These are phyloP conservation scores for Coleophoma eucalyptorum DNA, from an alignment of 2,329 filamentous ascomycete species.

Conservation along the genomic window DNA sequence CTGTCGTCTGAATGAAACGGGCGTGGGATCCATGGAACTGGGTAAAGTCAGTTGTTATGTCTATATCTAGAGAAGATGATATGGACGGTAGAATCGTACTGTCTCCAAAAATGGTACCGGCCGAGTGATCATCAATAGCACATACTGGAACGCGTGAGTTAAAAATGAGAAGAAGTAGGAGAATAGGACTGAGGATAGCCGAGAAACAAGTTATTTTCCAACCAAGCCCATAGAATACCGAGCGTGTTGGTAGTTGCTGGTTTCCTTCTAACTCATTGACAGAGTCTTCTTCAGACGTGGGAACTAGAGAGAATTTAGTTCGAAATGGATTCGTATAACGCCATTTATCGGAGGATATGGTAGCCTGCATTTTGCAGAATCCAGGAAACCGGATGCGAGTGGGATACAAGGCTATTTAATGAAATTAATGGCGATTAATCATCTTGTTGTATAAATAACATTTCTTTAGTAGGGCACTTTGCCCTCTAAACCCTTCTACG, in stretches of 20 bases:
- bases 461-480: neutral
- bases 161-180: neutral
- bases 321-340: neutral
- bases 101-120: neutral
- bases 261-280: neutral
- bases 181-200: neutral
- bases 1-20: neutral
- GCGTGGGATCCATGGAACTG: neutral
- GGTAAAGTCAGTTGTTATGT: neutral
- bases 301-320: neutral
- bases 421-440: neutral
- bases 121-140: neutral
- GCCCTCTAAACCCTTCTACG: neutral
- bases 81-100: neutral
- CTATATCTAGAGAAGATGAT: neutral
- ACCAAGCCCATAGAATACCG: neutral
- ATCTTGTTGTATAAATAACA: too few relatives aligned
- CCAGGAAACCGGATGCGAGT: neutral
- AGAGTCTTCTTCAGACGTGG: neutral
- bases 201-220: neutral
- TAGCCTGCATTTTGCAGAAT: neutral
- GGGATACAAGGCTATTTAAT: neutral
- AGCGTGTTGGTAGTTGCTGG: neutral
- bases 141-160: neutral
- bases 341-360: neutral